Percentiles rank a stretch among this genome's conserved stretches.
Evolutionary conservation across 805 yeast genomes (phyloP).

Genomic region (Danielozyma ontarioensis): DNA sequence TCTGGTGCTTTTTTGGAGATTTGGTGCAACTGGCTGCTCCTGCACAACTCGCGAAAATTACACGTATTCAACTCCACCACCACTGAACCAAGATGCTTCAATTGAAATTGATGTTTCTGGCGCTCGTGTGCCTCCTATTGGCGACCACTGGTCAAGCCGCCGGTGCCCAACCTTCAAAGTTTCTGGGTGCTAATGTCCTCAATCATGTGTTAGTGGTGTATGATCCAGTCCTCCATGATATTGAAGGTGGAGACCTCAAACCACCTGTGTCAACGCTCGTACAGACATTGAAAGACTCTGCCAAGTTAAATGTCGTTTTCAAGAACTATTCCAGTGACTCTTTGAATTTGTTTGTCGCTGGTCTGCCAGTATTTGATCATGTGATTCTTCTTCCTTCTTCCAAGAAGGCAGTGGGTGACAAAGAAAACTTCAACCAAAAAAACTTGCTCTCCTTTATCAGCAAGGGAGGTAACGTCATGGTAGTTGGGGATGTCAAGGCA

Average conservation of each 20-base stretch:
- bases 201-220: conserved; percentile 26
- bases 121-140: neutral
- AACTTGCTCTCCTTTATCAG: conserved; percentile 54
- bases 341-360: conserved; percentile 18
- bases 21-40: too few species aligned
- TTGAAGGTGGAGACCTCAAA: conserved; percentile 10
- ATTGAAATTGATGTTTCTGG: neutral
- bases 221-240: conserved; percentile 23
- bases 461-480: conserved; percentile 71
- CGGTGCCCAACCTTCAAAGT: conserved; percentile 2
- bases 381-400: conserved; percentile 31
- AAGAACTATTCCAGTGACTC: conserved; percentile 20
- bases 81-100: too few species aligned
- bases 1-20: too few species aligned
- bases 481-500: conserved; percentile 45
- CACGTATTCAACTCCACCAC: neutral
- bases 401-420: conserved; percentile 27
- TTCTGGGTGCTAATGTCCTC: neutral
- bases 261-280: conserved; percentile 17
- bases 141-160: conserved; percentile 3
- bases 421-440: conserved; percentile 23
- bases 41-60: neutral
- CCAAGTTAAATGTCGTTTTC: conserved; percentile 10
- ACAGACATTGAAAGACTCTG: conserved; percentile 14
- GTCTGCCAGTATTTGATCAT: conserved; percentile 20